phyloP scores from a whole-genome alignment of 495 filamentous ascomycete genomes.

The Aspergillus panamensis region DNA sequence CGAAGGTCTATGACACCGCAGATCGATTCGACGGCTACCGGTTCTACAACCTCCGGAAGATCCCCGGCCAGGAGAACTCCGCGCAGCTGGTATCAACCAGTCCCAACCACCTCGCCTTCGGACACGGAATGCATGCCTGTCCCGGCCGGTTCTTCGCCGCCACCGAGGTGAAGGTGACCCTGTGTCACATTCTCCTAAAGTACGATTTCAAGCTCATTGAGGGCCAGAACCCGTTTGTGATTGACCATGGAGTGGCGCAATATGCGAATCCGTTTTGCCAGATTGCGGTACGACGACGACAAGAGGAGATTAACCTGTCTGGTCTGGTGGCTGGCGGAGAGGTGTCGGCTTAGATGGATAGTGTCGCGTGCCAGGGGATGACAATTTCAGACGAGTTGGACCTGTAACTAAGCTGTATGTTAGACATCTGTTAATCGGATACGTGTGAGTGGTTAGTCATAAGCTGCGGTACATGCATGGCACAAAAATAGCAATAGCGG shows the following conservation, averaged over 20 bases:
- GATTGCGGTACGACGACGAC: neutral
- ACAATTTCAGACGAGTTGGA: too few relatives aligned
- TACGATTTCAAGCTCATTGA: slow-evolving; percentile 35
- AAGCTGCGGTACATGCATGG: too few relatives aligned
- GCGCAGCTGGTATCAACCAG: slow-evolving; percentile 34
- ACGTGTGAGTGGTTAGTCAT: too few relatives aligned
- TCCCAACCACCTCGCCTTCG: slow-evolving; percentile 31
- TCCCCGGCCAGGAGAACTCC: slow-evolving; percentile 25
- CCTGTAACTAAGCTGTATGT: neutral
- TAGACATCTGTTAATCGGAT: too few relatives aligned
- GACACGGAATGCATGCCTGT: slow-evolving; percentile 43
- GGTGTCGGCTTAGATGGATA: too few relatives aligned
- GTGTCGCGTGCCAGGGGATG: too few relatives aligned
- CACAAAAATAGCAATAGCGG: too few relatives aligned
- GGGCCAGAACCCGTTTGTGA: neutral
- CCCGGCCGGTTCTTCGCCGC: slow-evolving; percentile 42
- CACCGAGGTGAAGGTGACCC: slow-evolving; percentile 34
- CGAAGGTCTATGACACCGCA: slow-evolving; percentile 26
- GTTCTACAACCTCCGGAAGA: slow-evolving; percentile 31
- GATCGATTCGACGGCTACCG: slow-evolving; percentile 36
- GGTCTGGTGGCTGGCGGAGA: neutral
- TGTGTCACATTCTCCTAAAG: slow-evolving; percentile 35
- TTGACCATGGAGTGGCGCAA: neutral
- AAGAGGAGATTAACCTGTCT: slow-evolving; percentile 9
- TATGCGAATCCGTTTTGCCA: neutral